phyloP scores from a whole-genome alignment of 352 stramenopile species.

The Globisporangium apiculatum region DNA sequence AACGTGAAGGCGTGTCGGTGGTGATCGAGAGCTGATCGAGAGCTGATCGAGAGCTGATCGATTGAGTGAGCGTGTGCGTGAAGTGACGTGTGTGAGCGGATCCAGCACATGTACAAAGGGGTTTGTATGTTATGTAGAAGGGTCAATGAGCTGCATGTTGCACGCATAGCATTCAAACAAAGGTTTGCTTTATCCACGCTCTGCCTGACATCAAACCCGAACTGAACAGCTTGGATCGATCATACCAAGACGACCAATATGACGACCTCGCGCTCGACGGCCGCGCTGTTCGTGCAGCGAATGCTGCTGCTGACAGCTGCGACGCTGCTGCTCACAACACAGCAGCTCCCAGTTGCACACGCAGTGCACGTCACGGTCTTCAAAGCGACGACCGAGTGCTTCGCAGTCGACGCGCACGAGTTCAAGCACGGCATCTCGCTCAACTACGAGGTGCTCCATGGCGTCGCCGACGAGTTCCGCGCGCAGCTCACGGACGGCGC shows the following conservation, averaged over 20 bases:
- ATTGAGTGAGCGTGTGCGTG: too few relatives aligned
- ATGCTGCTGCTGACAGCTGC: slow-evolving; percentile 16
- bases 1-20: too few relatives aligned
- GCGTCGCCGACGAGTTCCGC: slow-evolving; percentile 63
- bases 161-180: too few relatives aligned
- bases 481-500: slow-evolving; percentile 59
- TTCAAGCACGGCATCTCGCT: slow-evolving; percentile 84
- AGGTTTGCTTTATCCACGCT: too few relatives aligned
- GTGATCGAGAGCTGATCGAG: too few relatives aligned
- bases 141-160: too few relatives aligned
- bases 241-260: neutral
- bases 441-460: slow-evolving; percentile 77
- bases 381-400: slow-evolving; percentile 47
- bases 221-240: neutral
- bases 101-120: too few relatives aligned
- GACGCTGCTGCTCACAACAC: slow-evolving; percentile 3
- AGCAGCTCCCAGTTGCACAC: neutral
- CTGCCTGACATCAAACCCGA: too few relatives aligned
- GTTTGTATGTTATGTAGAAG: too few relatives aligned
- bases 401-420: slow-evolving; percentile 55
- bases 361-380: slow-evolving; percentile 50
- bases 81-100: too few relatives aligned
- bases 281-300: neutral
- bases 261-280: slow-evolving; percentile 2
- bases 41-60: too few relatives aligned